Evolutionary conservation across 129 eudicot genomes (phyloP).

Genomic region (sunflower (Helianthus annuus)): HanXRQr2.0-SUNRISE NC_035437.2:112117778-112118277

Average conservation of each 20-base stretch:
- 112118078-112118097: background rate
- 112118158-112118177: background rate
- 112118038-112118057: too few relatives aligned
- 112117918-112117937: slow-evolving; percentile 95
- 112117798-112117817: slow-evolving; percentile 98
- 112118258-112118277: too few relatives aligned
- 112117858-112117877: slow-evolving; percentile 88
- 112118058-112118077: background rate
- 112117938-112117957: slow-evolving; percentile 91
- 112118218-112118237: too few relatives aligned
- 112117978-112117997: slow-evolving; percentile 75
- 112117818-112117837: slow-evolving; percentile 99
- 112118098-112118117: background rate
- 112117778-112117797: slow-evolving; percentile 73
- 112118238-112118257: too few relatives aligned
- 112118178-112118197: too few relatives aligned
- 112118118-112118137: background rate
- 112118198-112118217: too few relatives aligned
- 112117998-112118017: slow-evolving; percentile 90
- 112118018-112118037: slow-evolving; percentile 49
- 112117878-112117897: slow-evolving; percentile 70
- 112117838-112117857: slow-evolving; percentile 90
- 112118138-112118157: background rate
- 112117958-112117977: slow-evolving; percentile 85
- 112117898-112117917: slow-evolving; percentile 83